Conservation (phyloP, 2,329 filamentous ascomycete species). For the Penicillium sp. region DNA sequence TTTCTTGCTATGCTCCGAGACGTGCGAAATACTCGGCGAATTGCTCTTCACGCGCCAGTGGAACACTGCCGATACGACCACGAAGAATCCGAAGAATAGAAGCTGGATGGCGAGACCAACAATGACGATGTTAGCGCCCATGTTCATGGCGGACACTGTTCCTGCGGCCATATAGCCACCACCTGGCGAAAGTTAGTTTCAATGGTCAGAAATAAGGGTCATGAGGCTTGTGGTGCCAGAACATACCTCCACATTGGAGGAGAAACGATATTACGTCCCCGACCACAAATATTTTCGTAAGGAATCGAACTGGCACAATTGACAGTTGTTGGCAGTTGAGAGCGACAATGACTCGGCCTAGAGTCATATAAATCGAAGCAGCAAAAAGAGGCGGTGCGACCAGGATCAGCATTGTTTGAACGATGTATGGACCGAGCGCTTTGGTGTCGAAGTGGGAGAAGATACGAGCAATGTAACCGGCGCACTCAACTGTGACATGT, state of each 20-base stretch:
- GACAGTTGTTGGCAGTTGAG: constrained; percentile 23
- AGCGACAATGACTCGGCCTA: constrained; percentile 28
- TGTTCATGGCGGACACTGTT: constrained; percentile 14
- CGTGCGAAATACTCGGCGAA: neutral
- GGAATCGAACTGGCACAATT: constrained; percentile 23
- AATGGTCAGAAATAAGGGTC: neutral
- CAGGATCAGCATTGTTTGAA: constrained; percentile 33
- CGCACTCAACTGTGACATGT: constrained; percentile 19
- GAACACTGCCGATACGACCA: constrained; percentile 52
- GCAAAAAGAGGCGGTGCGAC: constrained; percentile 34
- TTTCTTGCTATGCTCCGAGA: neutral
- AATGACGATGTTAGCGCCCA: constrained; percentile 50
- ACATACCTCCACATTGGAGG: constrained; percentile 29
- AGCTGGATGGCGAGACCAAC: constrained; percentile 61
- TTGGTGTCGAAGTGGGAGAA: constrained; percentile 28
- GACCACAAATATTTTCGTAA: constrained; percentile 35
- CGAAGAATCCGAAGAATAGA: constrained; percentile 60
- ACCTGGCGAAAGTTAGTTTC: constrained; percentile 20
- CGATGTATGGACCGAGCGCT: constrained; percentile 28
- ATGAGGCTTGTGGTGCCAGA: neutral
- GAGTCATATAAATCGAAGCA: constrained; percentile 34
- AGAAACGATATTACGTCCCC: constrained; percentile 34
- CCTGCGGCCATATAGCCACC: constrained; percentile 30
- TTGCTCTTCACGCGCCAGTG: constrained; percentile 39
- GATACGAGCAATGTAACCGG: constrained; percentile 30